These are phyloP conservation scores for Haplosporangium gracile DNA, from an alignment of 192 early-diverging fungal genomes.

Conservation along the genomic window DNA sequence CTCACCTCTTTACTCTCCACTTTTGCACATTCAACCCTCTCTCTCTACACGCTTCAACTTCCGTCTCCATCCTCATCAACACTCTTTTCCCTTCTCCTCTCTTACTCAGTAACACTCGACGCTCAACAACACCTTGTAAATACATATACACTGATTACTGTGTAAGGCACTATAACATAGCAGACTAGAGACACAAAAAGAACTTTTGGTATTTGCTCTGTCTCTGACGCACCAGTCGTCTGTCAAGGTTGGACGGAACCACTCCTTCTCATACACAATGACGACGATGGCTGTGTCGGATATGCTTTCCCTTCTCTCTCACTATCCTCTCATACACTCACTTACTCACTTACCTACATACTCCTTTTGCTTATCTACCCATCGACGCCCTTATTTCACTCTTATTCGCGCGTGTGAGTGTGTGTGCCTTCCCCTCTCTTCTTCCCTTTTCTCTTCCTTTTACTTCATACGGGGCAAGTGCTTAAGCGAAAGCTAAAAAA, in stretches of 20 bases:
- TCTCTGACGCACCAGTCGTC: conserved; percentile 3
- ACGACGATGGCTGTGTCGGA: conserved; percentile 11
- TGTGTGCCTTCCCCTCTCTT: too few species aligned
- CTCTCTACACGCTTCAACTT: background rate
- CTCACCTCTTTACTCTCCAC: too few species aligned
- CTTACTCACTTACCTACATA: background rate
- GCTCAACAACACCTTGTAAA: background rate
- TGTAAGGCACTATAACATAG: background rate
- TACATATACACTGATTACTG: background rate
- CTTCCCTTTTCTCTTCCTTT: background rate
- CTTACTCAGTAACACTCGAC: background rate
- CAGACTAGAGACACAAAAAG: background rate
- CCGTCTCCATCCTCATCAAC: background rate
- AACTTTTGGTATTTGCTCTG: background rate
- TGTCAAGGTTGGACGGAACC: background rate
- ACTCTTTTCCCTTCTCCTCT: background rate
- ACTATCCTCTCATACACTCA: background rate
- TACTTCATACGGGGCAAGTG: background rate
- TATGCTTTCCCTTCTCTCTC: background rate
- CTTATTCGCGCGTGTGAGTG: too few species aligned
- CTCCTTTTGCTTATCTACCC: background rate
- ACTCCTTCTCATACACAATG: background rate
- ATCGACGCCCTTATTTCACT: too few species aligned
- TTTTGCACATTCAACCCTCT: too few species aligned
- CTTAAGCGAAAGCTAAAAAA: background rate